Evolutionary conservation across 192 early-diverging fungal genomes (phyloP).

Genomic region (Coemansia sp.): DNA sequence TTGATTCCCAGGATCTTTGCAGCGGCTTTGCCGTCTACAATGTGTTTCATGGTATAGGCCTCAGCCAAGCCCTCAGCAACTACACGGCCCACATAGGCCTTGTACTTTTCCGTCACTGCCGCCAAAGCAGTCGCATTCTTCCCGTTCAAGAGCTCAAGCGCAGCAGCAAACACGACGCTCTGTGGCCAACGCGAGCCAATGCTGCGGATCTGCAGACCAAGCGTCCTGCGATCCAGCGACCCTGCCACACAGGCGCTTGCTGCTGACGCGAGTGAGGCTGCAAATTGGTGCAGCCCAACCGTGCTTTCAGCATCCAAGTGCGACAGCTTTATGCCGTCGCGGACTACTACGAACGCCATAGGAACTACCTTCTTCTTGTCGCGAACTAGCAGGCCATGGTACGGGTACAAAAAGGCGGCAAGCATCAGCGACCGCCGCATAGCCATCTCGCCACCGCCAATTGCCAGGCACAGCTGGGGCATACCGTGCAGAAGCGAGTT

Average conservation of each 20-base stretch:
- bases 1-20: constrained; percentile 61
- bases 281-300: constrained; percentile 22
- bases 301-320: constrained; percentile 27
- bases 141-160: constrained; percentile 39
- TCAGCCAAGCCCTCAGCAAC: constrained; percentile 15
- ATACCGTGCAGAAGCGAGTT: not conserved
- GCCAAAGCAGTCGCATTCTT: not conserved
- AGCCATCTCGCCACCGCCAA: not conserved
- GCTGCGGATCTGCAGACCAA: constrained; percentile 65
- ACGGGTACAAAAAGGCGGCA: constrained; percentile 60
- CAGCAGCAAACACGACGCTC: constrained; percentile 52
- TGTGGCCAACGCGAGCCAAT: constrained; percentile 58
- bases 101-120: constrained; percentile 24
- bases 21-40: constrained; percentile 64
- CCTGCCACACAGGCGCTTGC: constrained; percentile 6
- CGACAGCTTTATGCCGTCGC: constrained; percentile 64
- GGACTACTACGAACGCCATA: constrained; percentile 54
- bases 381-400: constrained; percentile 33
- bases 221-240: constrained; percentile 16
- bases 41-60: constrained; percentile 37
- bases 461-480: not conserved
- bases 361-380: constrained; percentile 53
- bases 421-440: constrained; percentile 54
- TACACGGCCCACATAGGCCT: constrained; percentile 14
- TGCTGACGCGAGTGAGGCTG: constrained; percentile 1